Conservation (phyloP, 1,139 yeast genomes). For the Hansenula lynferdii region DNA sequence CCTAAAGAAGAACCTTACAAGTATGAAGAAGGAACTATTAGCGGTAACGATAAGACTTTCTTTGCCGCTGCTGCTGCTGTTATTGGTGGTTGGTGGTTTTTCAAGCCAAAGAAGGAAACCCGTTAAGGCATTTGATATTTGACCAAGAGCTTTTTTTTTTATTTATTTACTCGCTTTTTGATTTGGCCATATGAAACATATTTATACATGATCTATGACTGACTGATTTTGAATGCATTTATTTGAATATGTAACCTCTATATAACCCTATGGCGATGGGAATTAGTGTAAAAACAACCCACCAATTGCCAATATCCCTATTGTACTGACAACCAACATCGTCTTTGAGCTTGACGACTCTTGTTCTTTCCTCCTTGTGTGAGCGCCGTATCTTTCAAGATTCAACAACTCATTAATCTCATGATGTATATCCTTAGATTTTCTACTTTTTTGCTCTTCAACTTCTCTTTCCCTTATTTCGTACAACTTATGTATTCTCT, state of each 20-base stretch:
- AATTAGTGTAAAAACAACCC: conserved; percentile 4
- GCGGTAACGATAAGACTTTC: conserved; percentile 14
- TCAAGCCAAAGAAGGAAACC: conserved; percentile 12
- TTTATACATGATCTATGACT: background rate
- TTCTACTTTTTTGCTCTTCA: conserved; percentile 1
- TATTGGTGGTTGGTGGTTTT: conserved; percentile 20
- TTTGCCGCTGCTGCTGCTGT: conserved; percentile 16
- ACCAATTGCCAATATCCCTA: conserved; percentile 4
- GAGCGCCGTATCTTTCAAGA: background rate
- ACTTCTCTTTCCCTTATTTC: background rate
- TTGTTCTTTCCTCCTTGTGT: background rate
- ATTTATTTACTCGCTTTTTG: background rate
- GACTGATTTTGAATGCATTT: too few relatives aligned
- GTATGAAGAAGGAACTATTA: conserved; percentile 16
- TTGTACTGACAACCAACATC: background rate
- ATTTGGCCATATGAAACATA: too few relatives aligned
- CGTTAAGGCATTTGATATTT: background rate
- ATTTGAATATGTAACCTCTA: background rate
- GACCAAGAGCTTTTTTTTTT: too few relatives aligned
- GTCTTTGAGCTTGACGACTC: background rate
- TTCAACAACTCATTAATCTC: conserved; percentile 1
- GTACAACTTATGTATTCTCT: conserved; percentile 20
- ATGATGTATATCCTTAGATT: background rate
- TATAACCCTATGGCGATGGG: background rate
- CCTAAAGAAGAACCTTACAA: conserved; percentile 8